Percentiles rank a stretch among this genome's conserved stretches.
phyloP scores from a whole-genome alignment of 192 early-diverging fungal species.

The Rhizoclosmatium sp. region DNA sequence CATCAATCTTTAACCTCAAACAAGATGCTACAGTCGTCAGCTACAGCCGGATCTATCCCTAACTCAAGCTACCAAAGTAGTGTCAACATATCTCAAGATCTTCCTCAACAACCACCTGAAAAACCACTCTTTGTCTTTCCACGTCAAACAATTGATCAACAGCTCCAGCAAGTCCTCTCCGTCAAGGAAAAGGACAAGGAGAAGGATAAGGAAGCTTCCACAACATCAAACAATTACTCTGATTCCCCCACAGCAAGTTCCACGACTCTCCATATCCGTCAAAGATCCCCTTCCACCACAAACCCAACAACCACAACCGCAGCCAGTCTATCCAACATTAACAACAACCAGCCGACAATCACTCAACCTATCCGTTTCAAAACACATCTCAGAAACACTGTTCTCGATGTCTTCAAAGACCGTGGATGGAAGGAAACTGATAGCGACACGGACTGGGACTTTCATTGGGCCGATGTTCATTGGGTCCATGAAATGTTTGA shows the following conservation, averaged over 20 bases:
- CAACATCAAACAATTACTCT: not conserved
- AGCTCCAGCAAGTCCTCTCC: not conserved
- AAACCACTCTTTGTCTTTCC: not conserved
- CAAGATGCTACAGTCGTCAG: too few species aligned
- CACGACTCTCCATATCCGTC: conserved; percentile 17
- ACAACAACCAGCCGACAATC: too few species aligned
- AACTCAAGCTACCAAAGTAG: too few species aligned
- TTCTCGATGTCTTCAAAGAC: conserved; percentile 66
- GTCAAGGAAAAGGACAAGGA: not conserved
- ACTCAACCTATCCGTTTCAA: conserved; percentile 48
- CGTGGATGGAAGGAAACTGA: conserved; percentile 70
- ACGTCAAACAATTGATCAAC: not conserved
- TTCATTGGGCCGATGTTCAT: conserved; percentile 59
- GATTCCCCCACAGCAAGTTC: not conserved
- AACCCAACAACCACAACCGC: not conserved
- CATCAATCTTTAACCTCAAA: too few species aligned
- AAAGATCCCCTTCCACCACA: not conserved
- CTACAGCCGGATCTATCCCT: too few species aligned
- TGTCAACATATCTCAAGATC: too few species aligned
- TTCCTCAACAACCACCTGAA: too few species aligned
- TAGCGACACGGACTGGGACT: conserved; percentile 68
- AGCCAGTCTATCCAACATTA: not conserved
- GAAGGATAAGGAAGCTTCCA: not conserved
- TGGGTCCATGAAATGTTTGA: conserved; percentile 74
- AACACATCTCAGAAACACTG: conserved; percentile 64